A percentile compares a stretch with the other conserved stretches of the same genome.
These are phyloP conservation scores for Hymenotorrendiella dingleyae DNA, from an alignment of 2,329 filamentous ascomycete species.

Conservation along the genomic window DNA sequence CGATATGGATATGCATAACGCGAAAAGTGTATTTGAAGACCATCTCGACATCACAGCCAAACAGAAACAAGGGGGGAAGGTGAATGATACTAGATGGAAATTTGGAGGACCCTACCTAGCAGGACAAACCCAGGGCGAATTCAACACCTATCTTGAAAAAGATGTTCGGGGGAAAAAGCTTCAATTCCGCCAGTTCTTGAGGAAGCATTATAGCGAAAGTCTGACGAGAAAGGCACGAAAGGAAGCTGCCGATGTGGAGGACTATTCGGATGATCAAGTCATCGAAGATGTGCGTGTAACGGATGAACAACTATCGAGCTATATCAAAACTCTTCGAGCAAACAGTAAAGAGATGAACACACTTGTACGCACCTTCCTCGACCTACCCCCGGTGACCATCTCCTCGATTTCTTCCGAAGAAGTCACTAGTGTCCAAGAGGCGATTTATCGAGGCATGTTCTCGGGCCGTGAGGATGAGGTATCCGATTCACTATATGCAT, in stretches of 20 bases:
- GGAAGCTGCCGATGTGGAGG: slow-evolving; percentile 29
- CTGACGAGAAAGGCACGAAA: slow-evolving; percentile 32
- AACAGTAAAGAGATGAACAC: slow-evolving; percentile 46
- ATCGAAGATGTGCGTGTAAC: no score
- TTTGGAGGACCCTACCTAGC: slow-evolving; percentile 63
- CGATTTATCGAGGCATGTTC: background rate
- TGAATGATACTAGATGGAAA: slow-evolving; percentile 53
- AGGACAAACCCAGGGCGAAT: slow-evolving; percentile 54
- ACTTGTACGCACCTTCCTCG: slow-evolving; percentile 54
- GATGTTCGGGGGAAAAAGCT: slow-evolving; percentile 46
- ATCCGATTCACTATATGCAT: slow-evolving; percentile 35
- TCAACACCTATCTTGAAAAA: slow-evolving; percentile 49
- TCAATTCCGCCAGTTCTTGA: slow-evolving; percentile 51
- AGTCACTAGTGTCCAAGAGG: background rate
- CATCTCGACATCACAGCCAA: slow-evolving; percentile 46
- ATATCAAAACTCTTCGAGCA: slow-evolving; percentile 46
- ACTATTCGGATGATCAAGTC: background rate
- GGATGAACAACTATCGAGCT: slow-evolving; percentile 19
- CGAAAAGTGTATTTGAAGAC: slow-evolving; percentile 60
- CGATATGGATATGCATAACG: no score
- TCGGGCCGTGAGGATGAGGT: no score
- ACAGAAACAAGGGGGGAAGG: slow-evolving; percentile 25
- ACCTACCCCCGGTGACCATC: slow-evolving; percentile 37
- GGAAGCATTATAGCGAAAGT: slow-evolving; percentile 40
- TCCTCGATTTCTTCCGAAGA: background rate